Conservation (phyloP, 805 yeast species). For the Metschnikowia corniflorae region DNA sequence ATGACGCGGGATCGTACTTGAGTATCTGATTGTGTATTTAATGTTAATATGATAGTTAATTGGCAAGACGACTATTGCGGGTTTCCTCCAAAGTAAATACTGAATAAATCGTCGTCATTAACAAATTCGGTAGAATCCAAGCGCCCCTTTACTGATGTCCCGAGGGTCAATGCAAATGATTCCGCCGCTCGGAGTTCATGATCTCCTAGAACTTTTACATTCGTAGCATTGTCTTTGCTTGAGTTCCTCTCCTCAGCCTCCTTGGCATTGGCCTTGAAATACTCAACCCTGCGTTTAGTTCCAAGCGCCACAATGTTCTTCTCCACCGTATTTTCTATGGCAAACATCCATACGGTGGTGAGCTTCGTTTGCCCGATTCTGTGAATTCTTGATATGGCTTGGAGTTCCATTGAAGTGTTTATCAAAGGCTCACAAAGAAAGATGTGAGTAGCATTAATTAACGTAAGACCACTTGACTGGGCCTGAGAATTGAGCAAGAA, state of each 20-base stretch:
- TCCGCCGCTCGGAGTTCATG: constrained; percentile 17
- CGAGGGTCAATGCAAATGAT: constrained; percentile 17
- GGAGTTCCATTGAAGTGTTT: constrained; percentile 81
- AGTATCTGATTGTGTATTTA: constrained; percentile 8
- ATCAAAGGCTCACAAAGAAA: constrained; percentile 90
- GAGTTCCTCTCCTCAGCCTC: constrained; percentile 1
- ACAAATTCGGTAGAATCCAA: constrained; percentile 13
- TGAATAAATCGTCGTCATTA: constrained; percentile 12
- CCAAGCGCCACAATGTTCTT: constrained; percentile 76
- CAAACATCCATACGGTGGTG: constrained; percentile 92
- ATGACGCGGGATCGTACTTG: constrained; percentile 60
- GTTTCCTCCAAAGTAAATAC: constrained; percentile 15
- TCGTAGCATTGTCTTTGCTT: background rate
- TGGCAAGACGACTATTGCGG: background rate
- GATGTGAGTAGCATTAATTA: constrained; percentile 90
- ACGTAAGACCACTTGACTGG: constrained; percentile 86
- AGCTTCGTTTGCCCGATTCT: constrained; percentile 82
- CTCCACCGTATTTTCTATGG: constrained; percentile 80
- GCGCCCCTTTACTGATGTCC: constrained; percentile 4
- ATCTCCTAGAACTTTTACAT: constrained; percentile 7
- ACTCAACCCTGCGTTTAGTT: constrained; percentile 54
- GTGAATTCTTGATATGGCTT: constrained; percentile 89
- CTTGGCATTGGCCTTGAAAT: constrained; percentile 22
- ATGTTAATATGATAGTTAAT: background rate
- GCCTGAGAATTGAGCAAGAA: constrained; percentile 80